Conservation (phyloP, 129 eudicot species). For the Artemisia annua region DNA sequence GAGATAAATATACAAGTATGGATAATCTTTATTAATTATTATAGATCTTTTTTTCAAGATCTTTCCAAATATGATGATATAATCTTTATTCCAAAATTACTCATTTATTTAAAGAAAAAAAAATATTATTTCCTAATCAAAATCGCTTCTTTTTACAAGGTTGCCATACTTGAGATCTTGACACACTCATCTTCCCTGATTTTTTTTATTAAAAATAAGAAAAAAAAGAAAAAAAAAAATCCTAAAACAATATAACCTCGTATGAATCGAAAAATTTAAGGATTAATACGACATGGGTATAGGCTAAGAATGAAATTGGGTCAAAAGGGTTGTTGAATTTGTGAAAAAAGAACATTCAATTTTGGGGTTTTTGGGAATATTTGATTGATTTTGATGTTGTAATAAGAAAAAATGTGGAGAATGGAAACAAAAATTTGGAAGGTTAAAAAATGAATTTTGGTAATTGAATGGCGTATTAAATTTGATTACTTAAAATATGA, state of each 20-base stretch:
- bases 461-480: slow-evolving; percentile 22
- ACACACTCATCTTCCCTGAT: slow-evolving; percentile 61
- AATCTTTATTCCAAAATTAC: slow-evolving; percentile 9
- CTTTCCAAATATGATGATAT: background rate
- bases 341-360: background rate
- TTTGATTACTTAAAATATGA: slow-evolving; percentile 12
- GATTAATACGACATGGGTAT: background rate
- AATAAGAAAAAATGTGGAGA: slow-evolving; percentile 2
- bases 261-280: background rate
- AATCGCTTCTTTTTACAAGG: slow-evolving; percentile 93
- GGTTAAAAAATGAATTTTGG: background rate
- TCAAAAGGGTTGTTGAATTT: slow-evolving; percentile 4
- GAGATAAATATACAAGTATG: slow-evolving; percentile 29
- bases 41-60: slow-evolving; percentile 3
- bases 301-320: background rate
- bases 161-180: slow-evolving; percentile 92
- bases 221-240: slow-evolving; percentile 11
- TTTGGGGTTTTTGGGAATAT: slow-evolving; percentile 11
- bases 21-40: slow-evolving; percentile 20
- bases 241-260: slow-evolving; percentile 11
- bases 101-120: background rate
- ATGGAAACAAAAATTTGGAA: slow-evolving; percentile 13
- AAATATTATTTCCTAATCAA: slow-evolving; percentile 22
- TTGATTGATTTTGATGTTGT: slow-evolving; percentile 3
- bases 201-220: background rate